Evolutionary conservation across 1,139 yeast species (phyloP).

Genomic region (Kazachstania sp.): DNA sequence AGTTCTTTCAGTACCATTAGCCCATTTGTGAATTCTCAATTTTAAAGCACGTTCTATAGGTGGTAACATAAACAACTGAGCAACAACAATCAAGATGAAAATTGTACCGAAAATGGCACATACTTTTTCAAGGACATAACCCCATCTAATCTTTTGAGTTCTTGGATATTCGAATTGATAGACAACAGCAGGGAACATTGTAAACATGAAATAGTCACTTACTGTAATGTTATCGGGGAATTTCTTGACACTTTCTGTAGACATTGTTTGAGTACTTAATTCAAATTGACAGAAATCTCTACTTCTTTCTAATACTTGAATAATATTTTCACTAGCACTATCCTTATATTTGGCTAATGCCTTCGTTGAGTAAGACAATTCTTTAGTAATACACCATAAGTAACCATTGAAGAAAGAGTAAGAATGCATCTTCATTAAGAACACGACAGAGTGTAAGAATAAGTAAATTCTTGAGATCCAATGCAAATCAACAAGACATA

Average conservation of each 20-base stretch:
- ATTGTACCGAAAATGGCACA: conserved; percentile 77
- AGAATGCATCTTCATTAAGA: conserved; percentile 88
- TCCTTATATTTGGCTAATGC: conserved; percentile 23
- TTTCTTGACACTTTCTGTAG: neutral
- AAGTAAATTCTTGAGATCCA: conserved; percentile 86
- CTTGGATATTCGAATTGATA: conserved; percentile 70
- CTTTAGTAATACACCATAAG: conserved; percentile 57
- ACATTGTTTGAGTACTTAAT: conserved; percentile 39
- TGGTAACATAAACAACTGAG: conserved; percentile 69
- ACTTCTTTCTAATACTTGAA: conserved; percentile 37
- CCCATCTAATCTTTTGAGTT: conserved; percentile 54
- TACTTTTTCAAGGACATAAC: conserved; percentile 53
- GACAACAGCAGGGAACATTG: conserved; percentile 80
- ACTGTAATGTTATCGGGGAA: conserved; percentile 67
- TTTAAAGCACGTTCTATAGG: conserved; percentile 50
- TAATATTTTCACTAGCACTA: conserved; percentile 19
- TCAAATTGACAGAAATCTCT: conserved; percentile 57
- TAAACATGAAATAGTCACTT: conserved; percentile 54
- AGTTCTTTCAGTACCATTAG: conserved; percentile 42
- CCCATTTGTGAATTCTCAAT: conserved; percentile 9
- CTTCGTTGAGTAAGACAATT: conserved; percentile 41
- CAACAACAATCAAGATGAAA: conserved; percentile 63
- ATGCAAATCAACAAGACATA: conserved; percentile 43
- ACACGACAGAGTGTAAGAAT: conserved; percentile 71
- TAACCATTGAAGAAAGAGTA: conserved; percentile 84